Percentiles rank a stretch among this genome's conserved stretches.
These are phyloP conservation scores for Schwanniomyces pseudopolymorphus DNA, from an alignment of 805 yeast species.

Conservation along the genomic window DNA sequence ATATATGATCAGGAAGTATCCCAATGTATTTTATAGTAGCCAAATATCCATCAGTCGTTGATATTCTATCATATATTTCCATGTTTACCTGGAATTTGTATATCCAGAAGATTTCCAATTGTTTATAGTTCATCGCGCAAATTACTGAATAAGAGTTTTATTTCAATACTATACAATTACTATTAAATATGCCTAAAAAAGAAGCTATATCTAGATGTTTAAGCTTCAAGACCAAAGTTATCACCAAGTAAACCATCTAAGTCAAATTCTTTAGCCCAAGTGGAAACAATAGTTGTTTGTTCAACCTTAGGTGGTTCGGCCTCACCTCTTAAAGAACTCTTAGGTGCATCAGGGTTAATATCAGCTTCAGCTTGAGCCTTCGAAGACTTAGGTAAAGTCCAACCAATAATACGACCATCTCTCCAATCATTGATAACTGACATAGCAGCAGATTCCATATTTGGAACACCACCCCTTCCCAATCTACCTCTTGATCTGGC, in stretches of 20 bases:
- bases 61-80: conserved; percentile 17
- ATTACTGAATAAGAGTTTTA: background rate
- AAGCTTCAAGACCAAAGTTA: conserved; percentile 32
- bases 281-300: conserved; percentile 75
- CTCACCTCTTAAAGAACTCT: conserved; percentile 42
- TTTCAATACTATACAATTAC: conserved; percentile 1
- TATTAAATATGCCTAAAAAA: background rate
- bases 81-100: background rate
- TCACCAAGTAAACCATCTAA: conserved; percentile 73
- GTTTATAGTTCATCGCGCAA: background rate
- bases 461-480: conserved; percentile 91
- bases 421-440: conserved; percentile 92
- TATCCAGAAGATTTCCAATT: too few species aligned
- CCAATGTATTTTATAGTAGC: conserved; percentile 72
- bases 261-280: conserved; percentile 94
- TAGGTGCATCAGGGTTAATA: conserved; percentile 29
- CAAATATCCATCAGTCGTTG: conserved; percentile 39
- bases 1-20: conserved; percentile 44
- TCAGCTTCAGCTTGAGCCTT: conserved; percentile 27
- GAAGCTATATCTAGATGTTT: conserved; percentile 1
- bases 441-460: conserved; percentile 79
- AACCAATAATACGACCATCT: conserved; percentile 90
- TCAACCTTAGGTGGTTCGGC: conserved; percentile 52
- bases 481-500: conserved; percentile 92
- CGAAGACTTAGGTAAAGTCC: conserved; percentile 72